A percentile compares a stretch with the other conserved stretches of the same genome.
Conservation (phyloP, 306 rosid genomes). For the Cicer chorassanicum region DNA sequence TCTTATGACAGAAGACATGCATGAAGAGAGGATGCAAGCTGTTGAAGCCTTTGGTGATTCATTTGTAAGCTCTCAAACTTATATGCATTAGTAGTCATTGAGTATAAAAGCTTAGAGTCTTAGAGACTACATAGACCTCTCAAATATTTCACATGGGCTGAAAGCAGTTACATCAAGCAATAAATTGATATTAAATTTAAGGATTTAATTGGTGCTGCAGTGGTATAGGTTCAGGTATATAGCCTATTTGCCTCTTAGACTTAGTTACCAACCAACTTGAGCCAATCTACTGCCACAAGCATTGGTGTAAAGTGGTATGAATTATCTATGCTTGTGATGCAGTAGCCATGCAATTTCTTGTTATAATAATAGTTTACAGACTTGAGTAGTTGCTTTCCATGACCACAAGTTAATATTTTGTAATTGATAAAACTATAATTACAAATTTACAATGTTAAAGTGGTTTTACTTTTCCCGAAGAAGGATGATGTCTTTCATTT, state of each 20-base stretch:
- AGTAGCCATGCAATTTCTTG: slow-evolving; percentile 10
- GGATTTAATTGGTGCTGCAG: slow-evolving; percentile 22
- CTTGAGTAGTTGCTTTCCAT: slow-evolving; percentile 32
- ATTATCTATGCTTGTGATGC: slow-evolving; percentile 31
- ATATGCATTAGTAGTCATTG: slow-evolving; percentile 11
- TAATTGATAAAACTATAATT: slow-evolving; percentile 12
- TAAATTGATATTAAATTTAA: slow-evolving; percentile 34
- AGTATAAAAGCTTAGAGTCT: slow-evolving; percentile 15
- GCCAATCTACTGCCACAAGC: slow-evolving; percentile 4
- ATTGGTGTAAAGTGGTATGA: slow-evolving; percentile 22
- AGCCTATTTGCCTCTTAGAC: slow-evolving; percentile 15
- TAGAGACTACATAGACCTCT: slow-evolving; percentile 27
- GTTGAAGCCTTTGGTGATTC: slow-evolving; percentile 89
- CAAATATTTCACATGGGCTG: slow-evolving; percentile 31
- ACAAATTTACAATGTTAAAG: neutral
- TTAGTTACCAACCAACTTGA: slow-evolving; percentile 29
- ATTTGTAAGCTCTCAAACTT: slow-evolving; percentile 69
- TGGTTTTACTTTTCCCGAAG: slow-evolving; percentile 22
- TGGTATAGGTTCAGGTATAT: slow-evolving; percentile 17
- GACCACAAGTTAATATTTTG: slow-evolving; percentile 2
- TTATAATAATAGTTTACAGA: neutral
- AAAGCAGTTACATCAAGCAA: slow-evolving; percentile 15
- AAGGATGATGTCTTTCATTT: slow-evolving; percentile 26
- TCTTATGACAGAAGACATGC: slow-evolving; percentile 99
- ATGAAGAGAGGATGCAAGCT: slow-evolving; percentile 95